phyloP scores from a whole-genome alignment of 352 stramenopile species.

The Nothophytophthora sp. region DNA sequence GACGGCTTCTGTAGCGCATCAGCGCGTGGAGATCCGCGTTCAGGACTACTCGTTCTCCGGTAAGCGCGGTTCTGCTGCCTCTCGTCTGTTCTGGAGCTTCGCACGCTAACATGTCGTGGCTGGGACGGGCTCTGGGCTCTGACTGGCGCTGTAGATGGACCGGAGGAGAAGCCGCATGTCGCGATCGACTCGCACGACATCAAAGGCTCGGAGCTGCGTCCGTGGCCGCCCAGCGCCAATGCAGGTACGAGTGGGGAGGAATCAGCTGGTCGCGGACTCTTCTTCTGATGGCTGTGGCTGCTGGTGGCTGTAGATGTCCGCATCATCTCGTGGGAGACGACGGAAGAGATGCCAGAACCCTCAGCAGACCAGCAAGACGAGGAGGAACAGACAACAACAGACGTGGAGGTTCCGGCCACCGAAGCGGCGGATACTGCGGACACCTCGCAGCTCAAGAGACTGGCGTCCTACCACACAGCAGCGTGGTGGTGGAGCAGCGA shows the following conservation, averaged over 20 bases:
- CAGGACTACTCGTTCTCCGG: conserved; percentile 69
- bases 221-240: conserved; percentile 9
- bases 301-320: conserved; percentile 15
- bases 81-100: neutral
- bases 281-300: neutral
- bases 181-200: conserved; percentile 63
- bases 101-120: neutral
- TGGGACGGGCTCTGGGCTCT: neutral
- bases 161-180: conserved; percentile 37
- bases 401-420: neutral
- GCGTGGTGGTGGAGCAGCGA: conserved; percentile 48
- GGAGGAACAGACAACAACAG: conserved; percentile 1
- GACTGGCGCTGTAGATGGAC: conserved; percentile 32
- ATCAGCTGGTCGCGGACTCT: neutral
- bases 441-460: conserved; percentile 14
- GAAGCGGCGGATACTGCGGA: neutral
- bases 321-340: conserved; percentile 27
- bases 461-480: conserved; percentile 27
- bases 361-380: neutral
- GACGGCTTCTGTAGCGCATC: conserved; percentile 28
- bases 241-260: neutral
- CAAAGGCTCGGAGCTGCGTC: conserved; percentile 45
- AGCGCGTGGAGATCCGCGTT: conserved; percentile 58
- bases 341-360: conserved; percentile 13
- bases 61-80: conserved; percentile 9